Evolutionary conservation across 2,329 filamentous ascomycete species (phyloP).

Genomic region (Fusarium oligoseptatum): DNA sequence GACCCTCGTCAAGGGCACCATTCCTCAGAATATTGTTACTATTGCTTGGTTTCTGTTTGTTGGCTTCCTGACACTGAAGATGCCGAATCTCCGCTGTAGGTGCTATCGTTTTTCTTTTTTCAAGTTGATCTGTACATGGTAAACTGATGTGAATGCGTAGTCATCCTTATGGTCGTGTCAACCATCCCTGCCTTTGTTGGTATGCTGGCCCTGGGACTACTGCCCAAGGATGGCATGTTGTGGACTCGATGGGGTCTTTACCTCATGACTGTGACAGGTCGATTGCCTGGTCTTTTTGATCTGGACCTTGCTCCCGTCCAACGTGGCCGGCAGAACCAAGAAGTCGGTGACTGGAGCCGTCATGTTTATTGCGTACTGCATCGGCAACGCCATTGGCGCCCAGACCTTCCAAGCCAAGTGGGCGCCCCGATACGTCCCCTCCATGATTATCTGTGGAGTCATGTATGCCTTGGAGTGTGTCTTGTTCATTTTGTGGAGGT

Average conservation of each 20-base stretch:
- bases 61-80: background rate
- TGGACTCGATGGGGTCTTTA: constrained; percentile 52
- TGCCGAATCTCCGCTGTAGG: background rate
- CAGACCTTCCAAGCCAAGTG: constrained; percentile 9
- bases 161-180: background rate
- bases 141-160: background rate
- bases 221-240: constrained; percentile 43
- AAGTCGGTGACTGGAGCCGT: constrained; percentile 42
- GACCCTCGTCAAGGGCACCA: constrained; percentile 50
- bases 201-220: constrained; percentile 48
- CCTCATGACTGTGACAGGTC: constrained; percentile 46
- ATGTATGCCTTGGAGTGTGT: background rate
- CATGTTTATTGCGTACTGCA: constrained; percentile 41
- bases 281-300: constrained; percentile 46
- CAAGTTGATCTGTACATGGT: background rate
- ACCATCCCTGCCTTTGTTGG: constrained; percentile 49
- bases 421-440: background rate
- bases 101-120: background rate
- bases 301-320: constrained; percentile 52
- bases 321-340: constrained; percentile 57
- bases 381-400: constrained; percentile 40
- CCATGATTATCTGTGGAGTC: background rate
- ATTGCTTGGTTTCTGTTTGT: background rate
- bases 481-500: background rate
- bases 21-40: constrained; percentile 34